Conservation (phyloP, 1,284 basidiomycete species). For the Naganishia liquefaciens region DNA sequence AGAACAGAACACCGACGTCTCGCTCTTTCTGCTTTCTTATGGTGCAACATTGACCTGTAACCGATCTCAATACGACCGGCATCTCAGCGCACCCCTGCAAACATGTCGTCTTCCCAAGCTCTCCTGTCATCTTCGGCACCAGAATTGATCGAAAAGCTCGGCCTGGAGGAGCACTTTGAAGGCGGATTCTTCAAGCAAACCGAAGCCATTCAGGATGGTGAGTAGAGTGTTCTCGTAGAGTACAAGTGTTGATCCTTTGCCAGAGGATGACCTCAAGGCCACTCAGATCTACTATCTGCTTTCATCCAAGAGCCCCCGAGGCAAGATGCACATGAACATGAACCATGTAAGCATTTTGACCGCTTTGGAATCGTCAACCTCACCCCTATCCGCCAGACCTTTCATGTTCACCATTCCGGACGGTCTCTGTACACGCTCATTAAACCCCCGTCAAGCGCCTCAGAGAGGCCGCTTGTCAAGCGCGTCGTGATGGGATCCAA, state of each 20-base stretch:
- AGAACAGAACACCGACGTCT: not conserved
- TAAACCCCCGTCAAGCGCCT: slow-evolving; percentile 33
- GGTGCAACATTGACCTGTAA: not conserved
- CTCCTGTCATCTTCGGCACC: slow-evolving; percentile 12
- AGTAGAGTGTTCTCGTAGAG: not conserved
- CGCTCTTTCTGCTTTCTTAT: not conserved
- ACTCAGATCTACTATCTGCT: slow-evolving; percentile 50
- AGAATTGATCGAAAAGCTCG: slow-evolving; percentile 38
- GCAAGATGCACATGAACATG: slow-evolving; percentile 49
- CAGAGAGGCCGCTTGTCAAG: slow-evolving; percentile 39
- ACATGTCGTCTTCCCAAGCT: slow-evolving; percentile 32
- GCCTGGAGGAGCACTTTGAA: slow-evolving; percentile 45
- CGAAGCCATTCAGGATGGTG: slow-evolving; percentile 32
- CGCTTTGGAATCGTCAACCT: slow-evolving; percentile 5
- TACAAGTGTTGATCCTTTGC: not conserved
- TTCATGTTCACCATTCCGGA: slow-evolving; percentile 48
- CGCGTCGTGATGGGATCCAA: slow-evolving; percentile 44
- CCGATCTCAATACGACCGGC: not conserved
- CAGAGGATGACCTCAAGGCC: slow-evolving; percentile 35
- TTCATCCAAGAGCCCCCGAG: slow-evolving; percentile 40
- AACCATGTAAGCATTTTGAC: slow-evolving; percentile 38
- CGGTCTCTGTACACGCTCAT: slow-evolving; percentile 50
- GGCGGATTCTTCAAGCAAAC: slow-evolving; percentile 45
- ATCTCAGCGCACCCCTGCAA: not conserved
- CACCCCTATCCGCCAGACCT: slow-evolving; percentile 37